Conservation (phyloP, 2,329 filamentous ascomycete genomes). For the Colletotrichum sp. region DNA sequence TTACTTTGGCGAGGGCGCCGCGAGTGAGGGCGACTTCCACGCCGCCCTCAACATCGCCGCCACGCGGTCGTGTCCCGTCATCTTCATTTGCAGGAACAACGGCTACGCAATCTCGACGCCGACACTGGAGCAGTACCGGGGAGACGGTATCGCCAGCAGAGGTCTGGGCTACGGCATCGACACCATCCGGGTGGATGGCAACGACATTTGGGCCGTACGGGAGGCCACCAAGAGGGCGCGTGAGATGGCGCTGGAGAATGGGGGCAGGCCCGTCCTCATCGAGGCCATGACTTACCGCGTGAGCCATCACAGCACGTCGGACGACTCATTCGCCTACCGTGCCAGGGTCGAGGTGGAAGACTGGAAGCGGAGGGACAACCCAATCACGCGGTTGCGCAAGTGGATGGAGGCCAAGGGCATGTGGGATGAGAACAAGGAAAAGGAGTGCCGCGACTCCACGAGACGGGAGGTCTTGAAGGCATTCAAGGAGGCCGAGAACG, state of each 20-base stretch:
- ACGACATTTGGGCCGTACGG: slow-evolving; percentile 88
- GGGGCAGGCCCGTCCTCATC: slow-evolving; percentile 83
- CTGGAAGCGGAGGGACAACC: slow-evolving; percentile 91
- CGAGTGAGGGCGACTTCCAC: slow-evolving; percentile 91
- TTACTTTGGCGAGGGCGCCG: slow-evolving; percentile 91
- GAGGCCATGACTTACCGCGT: slow-evolving; percentile 99
- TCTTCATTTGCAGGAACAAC: slow-evolving; percentile 94
- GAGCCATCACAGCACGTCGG: slow-evolving; percentile 93
- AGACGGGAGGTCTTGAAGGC: slow-evolving; percentile 81
- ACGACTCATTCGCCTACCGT: slow-evolving; percentile 96
- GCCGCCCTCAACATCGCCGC: slow-evolving; percentile 90
- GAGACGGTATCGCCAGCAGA: slow-evolving; percentile 87
- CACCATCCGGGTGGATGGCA: slow-evolving; percentile 91
- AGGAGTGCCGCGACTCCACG: slow-evolving; percentile 67
- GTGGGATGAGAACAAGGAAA: slow-evolving; percentile 88
- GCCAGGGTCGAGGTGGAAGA: slow-evolving; percentile 93
- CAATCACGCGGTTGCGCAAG: slow-evolving; percentile 83
- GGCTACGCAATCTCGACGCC: slow-evolving; percentile 91
- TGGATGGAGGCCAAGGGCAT: slow-evolving; percentile 85
- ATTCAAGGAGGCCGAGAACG: slow-evolving; percentile 82
- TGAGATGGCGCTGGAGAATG: slow-evolving; percentile 77
- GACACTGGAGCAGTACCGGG: slow-evolving; percentile 88
- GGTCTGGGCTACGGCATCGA: slow-evolving; percentile 94
- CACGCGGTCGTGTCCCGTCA: slow-evolving; percentile 82
- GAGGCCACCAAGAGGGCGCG: slow-evolving; percentile 81